phyloP scores from a whole-genome alignment of 2,329 filamentous ascomycete genomes.

The Pseudogymnoascus sp. region DNA sequence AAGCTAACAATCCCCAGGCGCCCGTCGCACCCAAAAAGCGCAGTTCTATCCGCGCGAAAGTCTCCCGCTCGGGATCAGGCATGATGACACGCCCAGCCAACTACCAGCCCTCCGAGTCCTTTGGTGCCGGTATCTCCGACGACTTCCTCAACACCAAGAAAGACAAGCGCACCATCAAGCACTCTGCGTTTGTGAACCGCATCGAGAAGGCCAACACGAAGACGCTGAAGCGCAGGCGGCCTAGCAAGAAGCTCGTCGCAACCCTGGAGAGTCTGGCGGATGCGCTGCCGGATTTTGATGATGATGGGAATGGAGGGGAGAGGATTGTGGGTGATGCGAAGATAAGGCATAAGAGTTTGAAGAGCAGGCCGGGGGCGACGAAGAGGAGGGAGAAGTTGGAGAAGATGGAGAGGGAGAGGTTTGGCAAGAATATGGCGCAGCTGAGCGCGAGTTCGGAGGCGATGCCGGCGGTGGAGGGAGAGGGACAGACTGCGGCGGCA shows the following conservation, averaged over 20 bases:
- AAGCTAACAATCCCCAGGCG: constrained; percentile 29
- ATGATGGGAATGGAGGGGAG: constrained; percentile 35
- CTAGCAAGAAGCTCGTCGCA: constrained; percentile 69
- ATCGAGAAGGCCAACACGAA: constrained; percentile 56
- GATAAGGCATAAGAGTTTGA: constrained; percentile 66
- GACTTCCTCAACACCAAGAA: constrained; percentile 66
- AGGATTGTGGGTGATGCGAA: constrained; percentile 46
- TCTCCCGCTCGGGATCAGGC: constrained; percentile 41
- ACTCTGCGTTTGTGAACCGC: constrained; percentile 68
- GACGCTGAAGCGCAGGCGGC: constrained; percentile 55
- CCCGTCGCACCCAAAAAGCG: constrained; percentile 38
- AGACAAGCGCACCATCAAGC: constrained; percentile 77
- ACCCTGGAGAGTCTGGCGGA: constrained; percentile 70
- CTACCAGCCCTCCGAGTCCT: constrained; percentile 31
- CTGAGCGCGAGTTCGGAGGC: constrained; percentile 39
- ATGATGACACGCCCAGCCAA: constrained; percentile 18
- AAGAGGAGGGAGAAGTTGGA: constrained; percentile 79
- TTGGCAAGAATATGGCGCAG: constrained; percentile 74
- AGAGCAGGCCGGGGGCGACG: constrained; percentile 67
- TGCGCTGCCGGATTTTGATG: constrained; percentile 59
- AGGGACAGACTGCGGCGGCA: constrained; percentile 9
- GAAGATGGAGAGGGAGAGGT: constrained; percentile 72
- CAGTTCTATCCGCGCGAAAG: constrained; percentile 49
- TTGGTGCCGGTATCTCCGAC: constrained; percentile 43
- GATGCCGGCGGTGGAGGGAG: constrained; percentile 25